These are phyloP conservation scores for Paxillus rubicundulus DNA, from an alignment of 768 basidiomycete species.

Conservation along the genomic window DNA sequence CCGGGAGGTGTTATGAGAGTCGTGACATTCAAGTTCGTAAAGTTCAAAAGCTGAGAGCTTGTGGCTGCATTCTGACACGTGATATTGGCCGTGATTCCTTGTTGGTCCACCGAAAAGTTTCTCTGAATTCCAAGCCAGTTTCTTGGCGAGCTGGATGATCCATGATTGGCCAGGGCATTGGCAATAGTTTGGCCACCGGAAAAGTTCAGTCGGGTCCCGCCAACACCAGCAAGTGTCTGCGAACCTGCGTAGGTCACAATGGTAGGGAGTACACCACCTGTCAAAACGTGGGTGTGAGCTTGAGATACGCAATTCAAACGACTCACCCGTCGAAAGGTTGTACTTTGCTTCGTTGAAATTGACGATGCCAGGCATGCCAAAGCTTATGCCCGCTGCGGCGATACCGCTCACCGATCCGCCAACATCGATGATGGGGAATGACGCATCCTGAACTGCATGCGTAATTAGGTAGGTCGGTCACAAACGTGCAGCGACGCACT, in stretches of 20 bases:
- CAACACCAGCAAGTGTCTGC: neutral
- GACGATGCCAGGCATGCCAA: conserved; percentile 6
- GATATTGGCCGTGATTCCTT: conserved; percentile 3
- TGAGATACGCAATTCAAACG: too few relatives aligned
- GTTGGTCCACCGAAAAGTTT: conserved; percentile 12
- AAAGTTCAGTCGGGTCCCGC: too few relatives aligned
- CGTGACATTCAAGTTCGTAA: neutral
- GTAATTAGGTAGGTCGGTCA: neutral
- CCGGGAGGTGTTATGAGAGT: neutral
- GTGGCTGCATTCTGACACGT: neutral
- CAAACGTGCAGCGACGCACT: neutral
- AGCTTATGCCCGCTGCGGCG: conserved; percentile 7
- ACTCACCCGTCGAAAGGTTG: conserved; percentile 13
- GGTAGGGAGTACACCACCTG: conserved; percentile 11
- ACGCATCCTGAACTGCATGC: conserved; percentile 5
- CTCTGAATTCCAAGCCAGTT: neutral
- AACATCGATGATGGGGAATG: conserved; percentile 11
- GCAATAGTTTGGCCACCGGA: too few relatives aligned
- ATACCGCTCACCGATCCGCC: conserved; percentile 16
- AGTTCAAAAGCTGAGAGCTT: neutral
- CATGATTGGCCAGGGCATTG: neutral
- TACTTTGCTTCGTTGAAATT: conserved; percentile 19
- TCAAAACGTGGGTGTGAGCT: too few relatives aligned
- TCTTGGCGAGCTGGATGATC: neutral
- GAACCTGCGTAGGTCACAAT: neutral